Evolutionary conservation across 306 rosid genomes (phyloP), one percentile per base, ranked within the genome.

Genomic region (Leucaena leucocephala): DNA sequence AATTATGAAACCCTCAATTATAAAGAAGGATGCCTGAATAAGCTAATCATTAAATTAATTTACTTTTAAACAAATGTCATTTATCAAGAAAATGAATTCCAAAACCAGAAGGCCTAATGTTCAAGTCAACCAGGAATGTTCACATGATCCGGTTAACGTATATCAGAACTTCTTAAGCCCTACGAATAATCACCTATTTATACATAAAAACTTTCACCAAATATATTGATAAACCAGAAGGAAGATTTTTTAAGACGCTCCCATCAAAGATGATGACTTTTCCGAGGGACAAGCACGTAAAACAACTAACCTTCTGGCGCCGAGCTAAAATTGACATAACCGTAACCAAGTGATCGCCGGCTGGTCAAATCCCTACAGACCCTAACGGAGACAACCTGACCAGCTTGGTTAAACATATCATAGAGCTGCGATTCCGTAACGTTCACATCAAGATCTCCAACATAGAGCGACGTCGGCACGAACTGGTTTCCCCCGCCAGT

Each of bases 341-440:
- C 99, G 11, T 95, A 95, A 65, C 99, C 99, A 58, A 95, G 98
- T 50, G 99, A 95, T 85, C 99, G 87, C 35, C 98, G 85, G 34
- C 82, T 86, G 54, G 91, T 78, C 90, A 95, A 84, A 66, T 95
- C 99, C 91, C 98, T 90, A 88, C 99, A 95, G 85, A 95, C 94
- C 96, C 99, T 87, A 84, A 95, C 99, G 55, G 98, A 91, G 67
- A 89, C 93, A 15, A 95, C 98, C 90, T 93, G 98, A 38, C 98
- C 98, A 84, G 93, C 81, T 84, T 93, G 98, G 81, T 81, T 91
- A 76, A 95, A 95, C 79, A 95, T 62, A 80, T 95, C 99, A 54
- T 92, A 95, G 0, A 95, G 98, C 91, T 95, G 99, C 17, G 98
- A 86, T 80, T 95, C 99, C 62, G 97, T 88, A 16, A 95, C 88